phyloP scores from a whole-genome alignment of 2,329 filamentous ascomycete species.

The Neofusicoccum sp. region DNA sequence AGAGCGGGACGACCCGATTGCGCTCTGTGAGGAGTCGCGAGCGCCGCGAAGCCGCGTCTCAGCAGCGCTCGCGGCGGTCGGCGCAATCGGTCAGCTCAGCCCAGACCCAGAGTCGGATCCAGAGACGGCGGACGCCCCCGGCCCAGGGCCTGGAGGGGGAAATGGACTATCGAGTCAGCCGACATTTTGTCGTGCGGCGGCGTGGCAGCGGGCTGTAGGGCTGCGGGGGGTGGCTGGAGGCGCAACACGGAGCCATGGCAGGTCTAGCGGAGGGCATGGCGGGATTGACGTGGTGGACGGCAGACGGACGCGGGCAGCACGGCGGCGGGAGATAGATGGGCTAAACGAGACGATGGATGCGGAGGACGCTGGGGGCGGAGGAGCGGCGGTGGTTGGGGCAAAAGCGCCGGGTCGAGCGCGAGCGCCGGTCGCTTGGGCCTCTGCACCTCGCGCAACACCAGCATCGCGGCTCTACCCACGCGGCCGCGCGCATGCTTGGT shows the following conservation, averaged over 20 bases:
- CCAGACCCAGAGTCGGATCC: neutral
- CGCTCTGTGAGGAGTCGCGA: neutral
- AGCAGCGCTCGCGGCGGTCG: neutral
- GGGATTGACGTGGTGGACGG: neutral
- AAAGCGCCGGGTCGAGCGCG: neutral
- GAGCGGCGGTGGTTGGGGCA: neutral
- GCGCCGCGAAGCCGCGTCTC: neutral
- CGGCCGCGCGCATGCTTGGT: neutral
- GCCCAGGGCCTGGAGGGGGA: neutral
- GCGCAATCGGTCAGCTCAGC: neutral
- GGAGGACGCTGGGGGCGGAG: neutral
- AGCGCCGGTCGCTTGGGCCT: neutral
- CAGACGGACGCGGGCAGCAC: neutral
- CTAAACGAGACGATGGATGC: neutral
- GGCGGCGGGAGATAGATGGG: neutral
- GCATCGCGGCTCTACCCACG: neutral
- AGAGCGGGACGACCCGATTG: neutral
- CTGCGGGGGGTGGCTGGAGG: neutral
- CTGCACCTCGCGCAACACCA: neutral
- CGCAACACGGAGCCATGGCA: neutral
- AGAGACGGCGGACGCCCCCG: neutral
- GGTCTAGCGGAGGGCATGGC: neutral
- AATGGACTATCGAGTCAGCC: slow-evolving; percentile 2
- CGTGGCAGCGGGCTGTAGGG: slow-evolving; percentile 6
- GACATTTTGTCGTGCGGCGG: neutral